phyloP scores from a whole-genome alignment of 768 basidiomycete species.

The Tulasnella sp. region DNA sequence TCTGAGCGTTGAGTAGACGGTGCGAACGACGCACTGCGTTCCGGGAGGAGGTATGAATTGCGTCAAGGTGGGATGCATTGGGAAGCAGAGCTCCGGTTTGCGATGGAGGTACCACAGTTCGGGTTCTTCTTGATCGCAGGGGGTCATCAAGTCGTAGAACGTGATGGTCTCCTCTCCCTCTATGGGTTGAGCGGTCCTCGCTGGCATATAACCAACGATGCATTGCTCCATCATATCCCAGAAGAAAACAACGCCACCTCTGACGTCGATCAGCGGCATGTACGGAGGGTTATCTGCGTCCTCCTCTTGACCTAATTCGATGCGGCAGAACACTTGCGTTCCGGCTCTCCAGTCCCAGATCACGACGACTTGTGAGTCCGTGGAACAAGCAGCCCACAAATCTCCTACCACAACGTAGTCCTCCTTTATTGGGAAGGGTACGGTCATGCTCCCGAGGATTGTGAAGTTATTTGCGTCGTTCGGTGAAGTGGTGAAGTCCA shows the following conservation, averaged over 20 bases:
- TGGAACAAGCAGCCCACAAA: background rate
- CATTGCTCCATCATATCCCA: background rate
- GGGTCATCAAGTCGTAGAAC: background rate
- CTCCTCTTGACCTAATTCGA: background rate
- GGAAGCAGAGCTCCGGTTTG: background rate
- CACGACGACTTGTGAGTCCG: background rate
- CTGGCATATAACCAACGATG: background rate
- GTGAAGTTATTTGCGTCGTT: background rate
- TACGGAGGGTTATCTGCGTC: background rate
- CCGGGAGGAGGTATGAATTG: background rate
- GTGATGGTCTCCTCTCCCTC: background rate
- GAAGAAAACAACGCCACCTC: background rate
- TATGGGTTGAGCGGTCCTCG: background rate
- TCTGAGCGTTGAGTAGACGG: background rate
- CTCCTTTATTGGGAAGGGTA: background rate
- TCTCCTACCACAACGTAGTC: background rate
- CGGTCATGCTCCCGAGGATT: background rate
- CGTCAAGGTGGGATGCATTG: background rate
- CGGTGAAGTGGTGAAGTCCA: background rate
- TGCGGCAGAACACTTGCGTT: background rate
- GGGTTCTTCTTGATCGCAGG: background rate
- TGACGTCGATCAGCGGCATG: background rate
- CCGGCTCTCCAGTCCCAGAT: background rate
- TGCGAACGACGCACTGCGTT: background rate
- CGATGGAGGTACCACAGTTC: background rate